Evolutionary conservation across 2,329 filamentous ascomycete genomes (phyloP).

Genomic region (Fusarium tricinctum): DNA sequence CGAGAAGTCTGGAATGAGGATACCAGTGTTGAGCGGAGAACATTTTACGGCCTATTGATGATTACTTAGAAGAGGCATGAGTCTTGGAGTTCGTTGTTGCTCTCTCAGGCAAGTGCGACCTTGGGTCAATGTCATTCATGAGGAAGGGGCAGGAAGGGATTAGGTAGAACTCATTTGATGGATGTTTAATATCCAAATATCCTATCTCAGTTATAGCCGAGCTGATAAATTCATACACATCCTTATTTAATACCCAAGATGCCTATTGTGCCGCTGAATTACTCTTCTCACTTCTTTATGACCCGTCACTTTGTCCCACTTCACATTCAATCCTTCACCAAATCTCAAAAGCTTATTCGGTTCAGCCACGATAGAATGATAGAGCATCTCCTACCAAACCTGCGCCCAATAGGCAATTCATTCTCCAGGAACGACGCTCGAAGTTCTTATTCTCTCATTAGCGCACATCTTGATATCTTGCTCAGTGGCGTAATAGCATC

Average conservation of each 20-base stretch:
- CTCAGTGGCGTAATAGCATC: conserved; percentile 15
- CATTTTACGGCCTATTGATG: conserved; percentile 17
- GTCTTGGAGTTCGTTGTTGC: conserved; percentile 14
- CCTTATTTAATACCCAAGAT: neutral
- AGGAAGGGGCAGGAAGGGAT: neutral
- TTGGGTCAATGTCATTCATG: neutral
- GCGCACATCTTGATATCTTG: conserved; percentile 5
- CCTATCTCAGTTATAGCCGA: neutral
- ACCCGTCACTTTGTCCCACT: neutral
- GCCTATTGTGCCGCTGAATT: neutral
- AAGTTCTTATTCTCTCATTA: conserved; percentile 2
- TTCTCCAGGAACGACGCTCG: neutral
- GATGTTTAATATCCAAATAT: neutral
- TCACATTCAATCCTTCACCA: neutral
- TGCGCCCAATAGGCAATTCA: neutral
- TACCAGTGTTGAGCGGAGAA: neutral
- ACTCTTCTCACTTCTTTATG: neutral
- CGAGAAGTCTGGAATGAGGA: neutral
- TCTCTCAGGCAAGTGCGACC: neutral
- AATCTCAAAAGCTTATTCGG: no score
- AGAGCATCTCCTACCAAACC: neutral
- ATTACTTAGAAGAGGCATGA: conserved; percentile 1
- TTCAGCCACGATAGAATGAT: neutral
- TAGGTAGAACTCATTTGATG: neutral
- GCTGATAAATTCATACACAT: neutral